These are phyloP conservation scores for Calonectria multiphialidica DNA, from an alignment of 2,329 filamentous ascomycete species.

Conservation along the genomic window DNA sequence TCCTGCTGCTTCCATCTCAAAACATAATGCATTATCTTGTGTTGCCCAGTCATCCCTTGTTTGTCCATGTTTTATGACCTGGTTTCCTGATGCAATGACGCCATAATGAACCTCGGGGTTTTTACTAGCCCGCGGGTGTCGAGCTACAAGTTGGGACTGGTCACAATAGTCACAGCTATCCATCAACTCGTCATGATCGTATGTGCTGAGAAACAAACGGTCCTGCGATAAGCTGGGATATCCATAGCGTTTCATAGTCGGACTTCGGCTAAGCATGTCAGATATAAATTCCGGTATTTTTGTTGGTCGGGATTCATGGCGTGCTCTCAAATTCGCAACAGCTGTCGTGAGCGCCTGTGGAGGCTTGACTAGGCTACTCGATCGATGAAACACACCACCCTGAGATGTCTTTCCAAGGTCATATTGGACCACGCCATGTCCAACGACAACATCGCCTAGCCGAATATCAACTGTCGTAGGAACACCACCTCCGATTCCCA, in stretches of 20 bases:
- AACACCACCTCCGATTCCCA: background rate
- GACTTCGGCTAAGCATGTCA: background rate
- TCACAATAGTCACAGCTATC: background rate
- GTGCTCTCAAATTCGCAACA: background rate
- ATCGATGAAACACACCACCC: background rate
- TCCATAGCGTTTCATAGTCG: background rate
- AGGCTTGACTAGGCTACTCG: background rate
- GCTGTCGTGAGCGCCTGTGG: background rate
- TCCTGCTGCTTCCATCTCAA: background rate
- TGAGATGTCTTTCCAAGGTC: background rate
- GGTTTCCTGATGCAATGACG: background rate
- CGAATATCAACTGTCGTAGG: background rate
- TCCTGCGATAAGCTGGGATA: background rate
- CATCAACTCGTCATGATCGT: background rate
- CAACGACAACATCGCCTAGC: background rate
- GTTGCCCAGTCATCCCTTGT: background rate
- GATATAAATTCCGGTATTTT: background rate
- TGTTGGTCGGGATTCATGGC: background rate
- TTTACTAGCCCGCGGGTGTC: background rate
- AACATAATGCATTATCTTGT: background rate
- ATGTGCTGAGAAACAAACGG: background rate
- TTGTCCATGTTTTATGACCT: background rate
- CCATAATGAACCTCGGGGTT: background rate
- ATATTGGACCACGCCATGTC: background rate
- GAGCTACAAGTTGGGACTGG: background rate